Conservation (phyloP, 495 filamentous ascomycete genomes). For the Aspergillus homomorphus region DNA sequence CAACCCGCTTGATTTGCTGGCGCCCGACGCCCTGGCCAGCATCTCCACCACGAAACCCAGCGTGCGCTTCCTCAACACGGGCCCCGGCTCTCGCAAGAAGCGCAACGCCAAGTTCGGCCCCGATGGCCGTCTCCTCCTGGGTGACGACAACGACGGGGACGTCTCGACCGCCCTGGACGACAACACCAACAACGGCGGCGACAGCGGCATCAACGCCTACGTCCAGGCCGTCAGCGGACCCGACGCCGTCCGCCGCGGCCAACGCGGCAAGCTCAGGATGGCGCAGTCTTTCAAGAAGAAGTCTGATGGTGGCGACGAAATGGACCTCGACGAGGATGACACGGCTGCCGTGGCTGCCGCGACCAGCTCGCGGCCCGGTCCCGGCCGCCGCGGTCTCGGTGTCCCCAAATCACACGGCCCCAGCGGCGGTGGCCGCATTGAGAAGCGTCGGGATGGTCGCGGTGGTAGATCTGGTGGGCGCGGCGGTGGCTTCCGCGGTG, state of each 20-base stretch:
- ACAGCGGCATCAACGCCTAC: slow-evolving; percentile 78
- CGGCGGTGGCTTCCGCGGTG: slow-evolving; percentile 25
- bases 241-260: slow-evolving; percentile 76
- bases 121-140: slow-evolving; percentile 87
- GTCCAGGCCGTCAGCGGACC: slow-evolving; percentile 84
- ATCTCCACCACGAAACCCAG: slow-evolving; percentile 89
- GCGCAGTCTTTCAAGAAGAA: slow-evolving; percentile 59
- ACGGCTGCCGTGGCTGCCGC: slow-evolving; percentile 9
- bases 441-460: slow-evolving; percentile 31
- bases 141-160: slow-evolving; percentile 56
- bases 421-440: slow-evolving; percentile 34
- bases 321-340: slow-evolving; percentile 51
- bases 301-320: slow-evolving; percentile 62
- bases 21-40: slow-evolving; percentile 80
- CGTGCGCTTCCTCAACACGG: slow-evolving; percentile 44
- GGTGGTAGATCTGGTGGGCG: slow-evolving; percentile 6
- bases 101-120: slow-evolving; percentile 65
- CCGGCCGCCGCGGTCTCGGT: slow-evolving; percentile 45
- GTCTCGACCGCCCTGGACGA: slow-evolving; percentile 55
- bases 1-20: slow-evolving; percentile 90
- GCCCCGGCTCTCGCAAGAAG: slow-evolving; percentile 43
- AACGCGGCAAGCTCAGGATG: slow-evolving; percentile 86
- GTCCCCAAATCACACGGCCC: slow-evolving; percentile 43
- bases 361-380: slow-evolving; percentile 18
- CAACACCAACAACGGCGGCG: slow-evolving; percentile 38